phyloP scores from a whole-genome alignment of 306 rosid genomes.

The Acacia crassicarpa region DNA sequence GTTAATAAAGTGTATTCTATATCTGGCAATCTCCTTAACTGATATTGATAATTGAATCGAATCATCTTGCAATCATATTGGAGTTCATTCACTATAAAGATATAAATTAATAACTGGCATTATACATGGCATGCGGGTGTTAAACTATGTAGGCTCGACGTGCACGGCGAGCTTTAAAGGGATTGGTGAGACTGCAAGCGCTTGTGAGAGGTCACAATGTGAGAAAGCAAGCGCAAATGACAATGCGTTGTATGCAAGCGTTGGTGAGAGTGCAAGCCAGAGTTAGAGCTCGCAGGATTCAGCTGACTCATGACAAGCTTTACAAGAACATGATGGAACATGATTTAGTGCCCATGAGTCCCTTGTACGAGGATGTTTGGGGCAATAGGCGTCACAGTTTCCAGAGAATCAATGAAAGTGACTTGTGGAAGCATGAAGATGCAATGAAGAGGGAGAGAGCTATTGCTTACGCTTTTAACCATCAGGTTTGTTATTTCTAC shows the following conservation, averaged over 20 bases:
- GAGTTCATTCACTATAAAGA: background rate
- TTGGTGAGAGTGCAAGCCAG: constrained; percentile 82
- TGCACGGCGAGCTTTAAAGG: constrained; percentile 86
- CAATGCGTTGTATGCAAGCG: constrained; percentile 99
- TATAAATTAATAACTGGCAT: background rate
- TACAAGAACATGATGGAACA: constrained; percentile 38
- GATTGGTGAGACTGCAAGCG: constrained; percentile 88
- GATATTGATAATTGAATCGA: background rate
- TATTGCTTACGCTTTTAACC: constrained; percentile 72
- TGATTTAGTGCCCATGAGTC: constrained; percentile 46
- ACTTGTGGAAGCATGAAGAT: constrained; percentile 61
- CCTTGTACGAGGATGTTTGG: constrained; percentile 40
- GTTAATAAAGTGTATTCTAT: background rate
- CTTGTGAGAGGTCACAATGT: constrained; percentile 93
- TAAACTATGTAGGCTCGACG: constrained; percentile 69
- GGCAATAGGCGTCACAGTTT: constrained; percentile 46
- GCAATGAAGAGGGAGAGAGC: constrained; percentile 71
- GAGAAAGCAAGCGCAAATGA: constrained; percentile 91
- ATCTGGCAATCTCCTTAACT: background rate
- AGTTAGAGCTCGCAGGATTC: constrained; percentile 76
- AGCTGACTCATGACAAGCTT: constrained; percentile 53
- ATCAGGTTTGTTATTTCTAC: constrained; percentile 46
- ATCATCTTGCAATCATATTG: background rate
- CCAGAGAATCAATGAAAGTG: constrained; percentile 48
- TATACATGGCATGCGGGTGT: background rate